Base-by-base conservation (phyloP, 441 rosid species). In the Adansonia madagascariensis region DNA sequence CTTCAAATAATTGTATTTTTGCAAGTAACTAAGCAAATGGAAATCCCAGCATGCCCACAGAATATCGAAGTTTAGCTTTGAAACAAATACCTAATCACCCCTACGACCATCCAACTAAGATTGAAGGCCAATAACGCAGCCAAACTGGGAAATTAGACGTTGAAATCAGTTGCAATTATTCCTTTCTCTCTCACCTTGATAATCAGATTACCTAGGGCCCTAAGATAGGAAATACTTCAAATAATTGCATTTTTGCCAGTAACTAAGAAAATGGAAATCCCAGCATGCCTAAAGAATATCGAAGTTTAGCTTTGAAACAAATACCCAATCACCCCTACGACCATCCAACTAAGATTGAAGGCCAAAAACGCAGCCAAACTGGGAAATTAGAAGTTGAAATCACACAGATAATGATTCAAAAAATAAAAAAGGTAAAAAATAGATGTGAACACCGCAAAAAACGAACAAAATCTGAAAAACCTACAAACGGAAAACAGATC, bases 261-360 rank as follows among this genome's bases (percentile, higher is more conserved):
- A 74, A 73, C 22, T 53, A 71, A 67, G 39, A 22, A 71, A 74
- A 64, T 47, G 18, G 49, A 69, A 76, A 78, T 74, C 74, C 67
- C 69, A 67, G 4, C 61, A 31, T 52, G 17, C 31, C 71, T 39
- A 69, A 5, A 22, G 53, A 69, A n/a, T 17, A 59, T 50, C 49
- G 53, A 77, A 68, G 22, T 47, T 20, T 8, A 56, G 61, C 35
- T 46, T 55, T 20, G 65, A 59, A 59, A 59, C 52, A 75, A 3
- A 75, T 6, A 65, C 41, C 66, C 43, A 75, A 12, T 70, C 31
- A 14, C 2, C 57, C 35, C 49, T 41, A 68, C 11, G 14, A 39
- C 67, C 59, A 14, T 61, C 71, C 20, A 59, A 44, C 22, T 24
- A 64, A 22, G 31, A 46, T 27, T 31, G 52, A 39, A 18, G 53